A percentile compares a stretch with the other conserved stretches of the same genome.
Evolutionary conservation across 1,284 basidiomycete species (phyloP).

Genomic region (Malassezia japonica): DNA sequence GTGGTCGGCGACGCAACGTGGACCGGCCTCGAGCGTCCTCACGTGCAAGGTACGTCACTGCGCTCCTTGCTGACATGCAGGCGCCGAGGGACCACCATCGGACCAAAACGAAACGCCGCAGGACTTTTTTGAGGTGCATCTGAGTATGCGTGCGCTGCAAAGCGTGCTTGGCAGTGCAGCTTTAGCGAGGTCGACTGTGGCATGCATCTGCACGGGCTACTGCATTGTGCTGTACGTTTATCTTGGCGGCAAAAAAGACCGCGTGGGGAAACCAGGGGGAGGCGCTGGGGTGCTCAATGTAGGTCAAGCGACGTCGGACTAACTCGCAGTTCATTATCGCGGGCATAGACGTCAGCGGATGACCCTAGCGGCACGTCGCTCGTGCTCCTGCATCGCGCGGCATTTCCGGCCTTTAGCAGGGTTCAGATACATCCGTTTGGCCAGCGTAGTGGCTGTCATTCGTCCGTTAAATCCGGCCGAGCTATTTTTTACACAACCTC

Average conservation of each 20-base stretch:
- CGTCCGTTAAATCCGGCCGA: too few relatives aligned
- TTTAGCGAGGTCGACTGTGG: slow-evolving; percentile 12
- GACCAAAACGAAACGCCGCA: not conserved
- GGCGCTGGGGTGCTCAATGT: slow-evolving; percentile 15
- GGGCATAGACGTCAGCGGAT: not conserved
- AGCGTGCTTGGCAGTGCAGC: slow-evolving; percentile 1
- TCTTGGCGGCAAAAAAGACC: not conserved
- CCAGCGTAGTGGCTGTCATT: too few relatives aligned
- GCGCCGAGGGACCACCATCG: too few relatives aligned
- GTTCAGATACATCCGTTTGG: too few relatives aligned
- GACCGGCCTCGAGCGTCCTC: slow-evolving; percentile 63
- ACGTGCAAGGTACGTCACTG: not conserved
- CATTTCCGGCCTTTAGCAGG: too few relatives aligned
- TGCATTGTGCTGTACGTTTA: slow-evolving; percentile 17
- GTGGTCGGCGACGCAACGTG: slow-evolving; percentile 71
- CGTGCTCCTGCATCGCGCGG: too few relatives aligned
- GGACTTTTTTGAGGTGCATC: slow-evolving; percentile 7
- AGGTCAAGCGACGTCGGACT: slow-evolving; percentile 1
- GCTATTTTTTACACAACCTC: too few relatives aligned
- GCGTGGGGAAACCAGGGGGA: too few relatives aligned
- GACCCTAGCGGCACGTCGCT: too few relatives aligned
- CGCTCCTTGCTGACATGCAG: too few relatives aligned
- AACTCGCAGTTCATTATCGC: slow-evolving; percentile 1
- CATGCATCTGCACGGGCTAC: slow-evolving; percentile 10
- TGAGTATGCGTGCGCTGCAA: slow-evolving; percentile 13